Percentiles rank a stretch among this genome's conserved stretches.
Evolutionary conservation across 2,329 filamentous ascomycete species (phyloP).

Genomic region (Torrubiellomyces zombiae): DNA sequence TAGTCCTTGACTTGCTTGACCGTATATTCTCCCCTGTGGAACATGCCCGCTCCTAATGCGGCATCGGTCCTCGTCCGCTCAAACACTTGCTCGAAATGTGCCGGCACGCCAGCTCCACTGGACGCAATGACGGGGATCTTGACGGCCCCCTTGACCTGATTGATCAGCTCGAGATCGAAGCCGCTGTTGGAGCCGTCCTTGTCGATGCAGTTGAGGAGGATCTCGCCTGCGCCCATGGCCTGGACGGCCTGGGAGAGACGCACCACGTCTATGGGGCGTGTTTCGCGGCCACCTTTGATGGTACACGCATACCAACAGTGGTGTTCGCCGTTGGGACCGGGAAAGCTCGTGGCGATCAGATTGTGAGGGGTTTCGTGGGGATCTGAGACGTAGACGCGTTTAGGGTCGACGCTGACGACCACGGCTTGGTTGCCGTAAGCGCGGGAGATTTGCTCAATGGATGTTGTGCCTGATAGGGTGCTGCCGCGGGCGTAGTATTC

Average conservation of each 20-base stretch:
- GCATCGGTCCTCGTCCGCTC: constrained; percentile 73
- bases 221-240: constrained; percentile 88
- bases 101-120: constrained; percentile 76
- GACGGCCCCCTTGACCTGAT: constrained; percentile 71
- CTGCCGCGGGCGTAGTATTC: constrained; percentile 63
- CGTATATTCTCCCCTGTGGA: constrained; percentile 89
- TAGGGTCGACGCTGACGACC: constrained; percentile 88
- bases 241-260: constrained; percentile 81
- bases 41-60: constrained; percentile 91
- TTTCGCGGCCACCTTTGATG: constrained; percentile 86
- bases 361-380: constrained; percentile 54
- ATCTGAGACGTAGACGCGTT: constrained; percentile 70
- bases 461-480: constrained; percentile 61
- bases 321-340: constrained; percentile 59
- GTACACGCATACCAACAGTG: constrained; percentile 98
- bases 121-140: constrained; percentile 91
- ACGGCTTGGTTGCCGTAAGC: constrained; percentile 96
- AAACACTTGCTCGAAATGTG: constrained; percentile 86
- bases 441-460: constrained; percentile 85
- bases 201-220: constrained; percentile 95
- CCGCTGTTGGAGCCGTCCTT: constrained; percentile 88
- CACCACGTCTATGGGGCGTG: constrained; percentile 81
- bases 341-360: constrained; percentile 52
- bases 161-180: constrained; percentile 84
- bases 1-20: constrained; percentile 87